Percentiles rank a stretch among this genome's conserved stretches.
These are phyloP conservation scores for Calendula officinalis DNA, from an alignment of 129 eudicot species.

Conservation along the genomic window DNA sequence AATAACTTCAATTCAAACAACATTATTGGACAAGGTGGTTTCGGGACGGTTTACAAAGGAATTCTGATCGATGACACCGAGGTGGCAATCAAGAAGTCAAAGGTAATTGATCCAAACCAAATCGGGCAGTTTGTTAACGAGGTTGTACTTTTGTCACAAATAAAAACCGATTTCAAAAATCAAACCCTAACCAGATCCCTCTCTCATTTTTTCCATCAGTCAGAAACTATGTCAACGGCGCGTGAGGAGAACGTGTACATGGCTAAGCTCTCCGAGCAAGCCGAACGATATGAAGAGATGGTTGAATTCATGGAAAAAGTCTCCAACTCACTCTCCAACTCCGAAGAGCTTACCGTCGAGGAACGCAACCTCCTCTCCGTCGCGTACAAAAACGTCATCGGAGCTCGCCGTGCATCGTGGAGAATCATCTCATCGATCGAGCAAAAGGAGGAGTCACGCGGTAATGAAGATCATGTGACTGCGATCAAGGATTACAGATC, in stretches of 20 bases:
- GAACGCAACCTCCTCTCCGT: conserved; percentile 47
- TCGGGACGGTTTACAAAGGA: conserved; percentile 26
- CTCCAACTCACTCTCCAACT: conserved; percentile 38
- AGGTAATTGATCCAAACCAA: conserved; percentile 21
- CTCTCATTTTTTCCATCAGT: conserved; percentile 8
- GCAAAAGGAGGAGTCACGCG: too few species aligned
- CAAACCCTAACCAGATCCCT: conserved; percentile 18
- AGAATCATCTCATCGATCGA: conserved; percentile 53
- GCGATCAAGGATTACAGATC: conserved; percentile 50
- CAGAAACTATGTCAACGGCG: conserved; percentile 33
- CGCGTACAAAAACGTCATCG: conserved; percentile 54
- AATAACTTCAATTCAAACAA: conserved; percentile 14
- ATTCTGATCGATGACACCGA: not conserved
- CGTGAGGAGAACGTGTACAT: conserved; percentile 65
- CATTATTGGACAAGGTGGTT: conserved; percentile 24
- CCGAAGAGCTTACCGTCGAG: conserved; percentile 62
- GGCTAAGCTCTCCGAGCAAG: conserved; percentile 76
- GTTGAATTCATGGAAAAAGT: conserved; percentile 74
- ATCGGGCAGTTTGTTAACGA: conserved; percentile 28
- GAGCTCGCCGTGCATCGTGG: conserved; percentile 77
- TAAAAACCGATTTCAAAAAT: not conserved
- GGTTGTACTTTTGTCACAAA: conserved; percentile 29
- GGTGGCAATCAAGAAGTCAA: conserved; percentile 32
- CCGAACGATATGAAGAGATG: conserved; percentile 78
- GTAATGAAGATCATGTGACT: conserved; percentile 44